Base-by-base conservation (phyloP, 1,284 basidiomycete species). In the Cystobasidium sp. region DNA sequence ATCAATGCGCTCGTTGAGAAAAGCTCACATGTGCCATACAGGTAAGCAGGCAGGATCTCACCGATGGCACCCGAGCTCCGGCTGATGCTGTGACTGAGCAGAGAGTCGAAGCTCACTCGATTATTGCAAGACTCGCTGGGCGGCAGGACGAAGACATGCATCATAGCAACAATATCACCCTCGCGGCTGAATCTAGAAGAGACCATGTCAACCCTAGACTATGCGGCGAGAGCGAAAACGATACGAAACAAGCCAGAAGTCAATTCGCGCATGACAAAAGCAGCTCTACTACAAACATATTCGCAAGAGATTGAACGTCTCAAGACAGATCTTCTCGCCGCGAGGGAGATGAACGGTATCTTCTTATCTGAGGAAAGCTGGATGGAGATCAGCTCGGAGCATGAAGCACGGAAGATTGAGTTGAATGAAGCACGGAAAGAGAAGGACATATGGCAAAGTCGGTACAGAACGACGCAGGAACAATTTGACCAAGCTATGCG, bases 101-200 rank as follows among this genome's bases (percentile, higher is more conserved):
- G 82, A 74, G 87, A 88, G 75, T 87, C 86, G 18, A 99, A 99
- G 81, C 90, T 99, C 71, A 99, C 97, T 4, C 92, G 97, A 49
- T 87, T 99, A 2, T 86, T 99, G 6, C 96, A 99, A 90, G 97
- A 99, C 83, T 99, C 97, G 18, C 87, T 99, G 6, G 97, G 97
- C n/a, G 97, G 97, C 0, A 88, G 90, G 31, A 99, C 97, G 8
- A 99, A 98, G 84, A 99, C 97, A 0, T 97, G 94, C 81, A 96
- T 99, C 81, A 92, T 99, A 77, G 97, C 97, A 0, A 99, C 96
- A 0, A 88, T 97, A 78, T 94, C 92, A 9, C 94, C 95, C 1
- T 92, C 93, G 4, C 88, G 91, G 22, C 91, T 89, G 37, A 98
- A 97, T 81, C 88, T 97, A 84, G 97, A 99, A 83, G 97, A 99